Evolutionary conservation across 805 yeast genomes (phyloP).

Genomic region (Cyberlindnera euphorbiiphila): DNA sequence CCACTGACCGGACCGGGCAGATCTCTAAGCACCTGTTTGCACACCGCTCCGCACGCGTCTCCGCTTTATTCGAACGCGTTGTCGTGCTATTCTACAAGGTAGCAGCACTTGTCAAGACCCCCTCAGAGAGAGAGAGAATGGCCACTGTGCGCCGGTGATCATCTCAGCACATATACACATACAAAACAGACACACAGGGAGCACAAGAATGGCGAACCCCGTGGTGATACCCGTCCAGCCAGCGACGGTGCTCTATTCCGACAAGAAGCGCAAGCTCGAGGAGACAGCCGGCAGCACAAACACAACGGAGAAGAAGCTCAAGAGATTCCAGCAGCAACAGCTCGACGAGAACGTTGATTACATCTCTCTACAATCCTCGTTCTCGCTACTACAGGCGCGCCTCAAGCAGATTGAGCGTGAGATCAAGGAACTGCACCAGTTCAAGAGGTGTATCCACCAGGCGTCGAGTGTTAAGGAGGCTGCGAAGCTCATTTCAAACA

Average conservation of each 20-base stretch:
- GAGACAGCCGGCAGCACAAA: neutral
- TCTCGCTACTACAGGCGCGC: conserved; percentile 22
- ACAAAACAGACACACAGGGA: too few relatives aligned
- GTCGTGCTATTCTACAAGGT: too few relatives aligned
- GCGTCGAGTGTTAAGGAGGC: conserved; percentile 19
- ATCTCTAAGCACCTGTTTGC: too few relatives aligned
- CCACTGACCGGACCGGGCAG: too few relatives aligned
- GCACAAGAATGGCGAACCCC: conserved; percentile 7
- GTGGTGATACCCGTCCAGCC: conserved; percentile 1
- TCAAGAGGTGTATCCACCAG: conserved; percentile 20
- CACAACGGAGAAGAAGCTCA: conserved; percentile 8
- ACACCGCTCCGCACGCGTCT: too few relatives aligned
- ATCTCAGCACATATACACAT: too few relatives aligned
- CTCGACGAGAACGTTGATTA: conserved; percentile 24
- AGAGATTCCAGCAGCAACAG: conserved; percentile 15
- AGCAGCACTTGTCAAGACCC: too few relatives aligned
- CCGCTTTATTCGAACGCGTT: too few relatives aligned
- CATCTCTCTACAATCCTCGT: conserved; percentile 22
- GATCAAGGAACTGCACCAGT: conserved; percentile 20
- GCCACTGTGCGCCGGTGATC: neutral
- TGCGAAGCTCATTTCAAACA: conserved; percentile 11
- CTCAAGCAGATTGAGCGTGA: conserved; percentile 17
- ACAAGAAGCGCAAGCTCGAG: conserved; percentile 13
- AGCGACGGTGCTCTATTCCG: neutral
- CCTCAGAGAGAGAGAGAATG: too few relatives aligned